A percentile compares a stretch with the other conserved stretches of the same genome.
phyloP scores from a whole-genome alignment of 345 rosid species.

The Arabidopsis arenosa region DNA sequence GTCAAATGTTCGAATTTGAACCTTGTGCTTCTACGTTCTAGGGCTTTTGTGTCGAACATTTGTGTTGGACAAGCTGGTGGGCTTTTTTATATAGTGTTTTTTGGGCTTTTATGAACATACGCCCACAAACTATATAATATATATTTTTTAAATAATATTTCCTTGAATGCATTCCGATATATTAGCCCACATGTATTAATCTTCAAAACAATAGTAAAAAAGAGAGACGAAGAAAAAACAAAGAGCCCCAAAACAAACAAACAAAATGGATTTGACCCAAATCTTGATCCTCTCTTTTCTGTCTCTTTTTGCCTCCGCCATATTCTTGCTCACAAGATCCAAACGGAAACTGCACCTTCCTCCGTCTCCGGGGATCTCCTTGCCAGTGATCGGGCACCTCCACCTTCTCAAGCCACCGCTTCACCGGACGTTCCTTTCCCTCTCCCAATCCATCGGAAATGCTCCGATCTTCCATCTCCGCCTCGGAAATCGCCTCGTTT shows the following conservation, averaged over 20 bases:
- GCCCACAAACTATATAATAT: too few relatives aligned
- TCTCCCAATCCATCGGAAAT: constrained; percentile 48
- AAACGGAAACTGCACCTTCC: constrained; percentile 46
- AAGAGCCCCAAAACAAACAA: not conserved
- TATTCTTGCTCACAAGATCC: constrained; percentile 24
- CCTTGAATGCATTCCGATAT: too few relatives aligned
- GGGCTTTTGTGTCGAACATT: too few relatives aligned
- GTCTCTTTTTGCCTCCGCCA: constrained; percentile 16
- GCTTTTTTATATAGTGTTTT: too few relatives aligned
- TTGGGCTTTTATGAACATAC: too few relatives aligned
- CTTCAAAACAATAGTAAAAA: not conserved
- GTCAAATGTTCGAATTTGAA: too few relatives aligned
- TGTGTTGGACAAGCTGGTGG: not conserved
- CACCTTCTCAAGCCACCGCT: constrained; percentile 54
- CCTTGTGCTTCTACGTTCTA: too few relatives aligned
- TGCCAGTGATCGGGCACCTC: constrained; percentile 67
- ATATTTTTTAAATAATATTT: too few relatives aligned
- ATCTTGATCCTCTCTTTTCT: constrained; percentile 26
- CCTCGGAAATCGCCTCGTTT: constrained; percentile 50
- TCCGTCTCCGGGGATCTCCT: constrained; percentile 50
- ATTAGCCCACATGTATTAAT: too few relatives aligned
- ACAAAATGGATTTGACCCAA: constrained; percentile 28
- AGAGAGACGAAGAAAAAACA: not conserved
- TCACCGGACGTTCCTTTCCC: constrained; percentile 43
- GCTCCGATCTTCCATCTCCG: constrained; percentile 54